A percentile compares a stretch with the other conserved stretches of the same genome.
Conservation (phyloP, 1,139 yeast genomes). For the Zygosaccharomyces pseudobailii region DNA sequence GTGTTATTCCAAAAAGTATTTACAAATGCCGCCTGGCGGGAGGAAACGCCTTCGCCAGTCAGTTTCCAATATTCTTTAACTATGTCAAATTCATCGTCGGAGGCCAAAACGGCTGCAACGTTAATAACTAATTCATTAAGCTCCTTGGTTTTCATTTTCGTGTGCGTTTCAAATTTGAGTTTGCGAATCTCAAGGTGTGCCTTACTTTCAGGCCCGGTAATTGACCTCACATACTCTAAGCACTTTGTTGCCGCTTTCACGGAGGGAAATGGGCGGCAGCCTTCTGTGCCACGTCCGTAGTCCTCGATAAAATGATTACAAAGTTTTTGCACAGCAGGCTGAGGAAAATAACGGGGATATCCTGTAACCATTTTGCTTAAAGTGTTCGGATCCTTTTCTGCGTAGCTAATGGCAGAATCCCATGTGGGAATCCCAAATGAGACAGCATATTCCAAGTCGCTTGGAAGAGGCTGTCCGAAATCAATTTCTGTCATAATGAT, state of each 20-base stretch:
- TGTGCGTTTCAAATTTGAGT: slow-evolving; percentile 1
- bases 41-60: slow-evolving; percentile 16
- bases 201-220: slow-evolving; percentile 9
- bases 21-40: slow-evolving; percentile 11
- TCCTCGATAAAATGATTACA: slow-evolving; percentile 10
- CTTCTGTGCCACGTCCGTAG: slow-evolving; percentile 10
- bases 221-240: slow-evolving; percentile 9
- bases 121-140: slow-evolving; percentile 1
- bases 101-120: slow-evolving; percentile 15
- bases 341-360: slow-evolving; percentile 17
- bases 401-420: slow-evolving; percentile 15
- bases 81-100: slow-evolving; percentile 12
- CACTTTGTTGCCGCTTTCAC: slow-evolving; percentile 8
- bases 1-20: slow-evolving; percentile 1
- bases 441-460: slow-evolving; percentile 15
- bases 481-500: slow-evolving; percentile 14
- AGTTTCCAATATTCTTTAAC: slow-evolving; percentile 16
- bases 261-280: slow-evolving; percentile 17
- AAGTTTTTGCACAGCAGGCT: slow-evolving; percentile 13
- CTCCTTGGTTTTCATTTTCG: neutral
- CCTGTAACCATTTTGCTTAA: slow-evolving; percentile 15
- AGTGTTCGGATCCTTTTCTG: slow-evolving; percentile 10
- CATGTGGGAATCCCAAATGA: slow-evolving; percentile 18
- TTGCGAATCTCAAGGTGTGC: slow-evolving; percentile 14
- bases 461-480: slow-evolving; percentile 16